Evolutionary conservation across 208 protist species (phyloP).

Genomic region (Crithidia sp.): DNA sequence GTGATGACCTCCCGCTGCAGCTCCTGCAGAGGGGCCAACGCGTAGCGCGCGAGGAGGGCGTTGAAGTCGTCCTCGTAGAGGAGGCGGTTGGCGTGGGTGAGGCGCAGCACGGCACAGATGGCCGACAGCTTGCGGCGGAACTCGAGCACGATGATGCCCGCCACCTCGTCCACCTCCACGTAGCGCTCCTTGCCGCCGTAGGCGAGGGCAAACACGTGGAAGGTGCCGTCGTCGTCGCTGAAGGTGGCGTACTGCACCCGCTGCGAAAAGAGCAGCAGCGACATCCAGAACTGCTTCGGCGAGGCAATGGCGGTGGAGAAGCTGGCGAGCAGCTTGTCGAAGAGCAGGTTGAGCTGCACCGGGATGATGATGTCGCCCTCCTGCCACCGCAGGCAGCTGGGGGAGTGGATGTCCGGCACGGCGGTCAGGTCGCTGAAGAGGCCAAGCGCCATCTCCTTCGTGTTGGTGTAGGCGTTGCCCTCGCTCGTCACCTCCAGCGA

Average conservation of each 20-base stretch:
- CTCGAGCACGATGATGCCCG: constrained; percentile 59
- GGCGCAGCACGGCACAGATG: constrained; percentile 65
- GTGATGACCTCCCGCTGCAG: constrained; percentile 74
- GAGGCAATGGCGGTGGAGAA: constrained; percentile 68
- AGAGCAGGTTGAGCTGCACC: constrained; percentile 67
- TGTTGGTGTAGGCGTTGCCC: constrained; percentile 67
- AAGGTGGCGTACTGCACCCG: constrained; percentile 67
- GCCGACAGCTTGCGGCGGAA: constrained; percentile 70
- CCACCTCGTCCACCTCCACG: constrained; percentile 73
- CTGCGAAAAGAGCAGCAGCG: constrained; percentile 71
- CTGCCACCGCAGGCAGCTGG: constrained; percentile 71
- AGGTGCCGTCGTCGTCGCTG: constrained; percentile 76
- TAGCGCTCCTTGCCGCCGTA: constrained; percentile 69
- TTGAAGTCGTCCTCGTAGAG: constrained; percentile 66
- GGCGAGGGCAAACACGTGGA: constrained; percentile 69
- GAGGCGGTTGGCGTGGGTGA: constrained; percentile 59
- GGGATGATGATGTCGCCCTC: constrained; percentile 70
- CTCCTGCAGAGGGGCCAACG: constrained; percentile 57
- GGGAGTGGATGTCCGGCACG: constrained; percentile 74
- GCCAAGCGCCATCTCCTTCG: constrained; percentile 73
- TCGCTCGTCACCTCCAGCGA: constrained; percentile 74
- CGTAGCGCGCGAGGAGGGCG: constrained; percentile 37
- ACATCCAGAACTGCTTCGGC: constrained; percentile 72
- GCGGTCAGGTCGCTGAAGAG: constrained; percentile 80
- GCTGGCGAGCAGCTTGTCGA: constrained; percentile 72